Evolutionary conservation across 129 eudicot species (phyloP).

Genomic region (sunflower (Helianthus annuus)): DNA sequence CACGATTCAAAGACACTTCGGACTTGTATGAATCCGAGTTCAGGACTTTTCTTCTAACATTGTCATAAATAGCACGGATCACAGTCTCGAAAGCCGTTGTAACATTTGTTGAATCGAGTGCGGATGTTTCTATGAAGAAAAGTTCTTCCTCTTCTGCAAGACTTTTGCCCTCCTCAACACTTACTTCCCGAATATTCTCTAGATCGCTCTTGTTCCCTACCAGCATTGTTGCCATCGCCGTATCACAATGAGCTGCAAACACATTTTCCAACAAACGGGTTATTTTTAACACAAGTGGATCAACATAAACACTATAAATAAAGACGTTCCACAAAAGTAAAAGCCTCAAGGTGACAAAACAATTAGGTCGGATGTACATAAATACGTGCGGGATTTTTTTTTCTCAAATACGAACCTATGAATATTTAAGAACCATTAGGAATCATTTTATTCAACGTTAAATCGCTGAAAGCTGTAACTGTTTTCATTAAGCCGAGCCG

Average conservation of each 20-base stretch:
- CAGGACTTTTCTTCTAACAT: conserved; percentile 64
- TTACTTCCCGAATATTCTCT: conserved; percentile 74
- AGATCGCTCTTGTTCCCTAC: conserved; percentile 88
- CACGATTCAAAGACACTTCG: conserved; percentile 70
- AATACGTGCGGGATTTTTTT: too few species aligned
- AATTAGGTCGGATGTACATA: neutral
- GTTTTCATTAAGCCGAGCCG: too few species aligned
- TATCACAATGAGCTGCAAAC: conserved; percentile 89
- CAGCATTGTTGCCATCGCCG: conserved; percentile 70
- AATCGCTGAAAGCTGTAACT: too few species aligned
- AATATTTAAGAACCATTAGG: too few species aligned
- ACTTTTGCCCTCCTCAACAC: conserved; percentile 64
- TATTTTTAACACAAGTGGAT: neutral
- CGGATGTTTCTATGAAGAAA: conserved; percentile 90
- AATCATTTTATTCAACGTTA: too few species aligned
- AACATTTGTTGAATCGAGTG: conserved; percentile 78
- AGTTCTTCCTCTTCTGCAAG: conserved; percentile 87
- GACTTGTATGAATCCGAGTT: conserved; percentile 83
- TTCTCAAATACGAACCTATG: too few species aligned
- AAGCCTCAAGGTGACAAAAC: neutral
- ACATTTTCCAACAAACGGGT: neutral
- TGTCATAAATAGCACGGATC: conserved; percentile 67
- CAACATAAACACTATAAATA: neutral
- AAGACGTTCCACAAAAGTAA: neutral
- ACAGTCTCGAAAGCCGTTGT: conserved; percentile 74